Evolutionary conservation across 2,329 filamentous ascomycete species (phyloP).

Genomic region (Rhynchosporium graminicola): DNA sequence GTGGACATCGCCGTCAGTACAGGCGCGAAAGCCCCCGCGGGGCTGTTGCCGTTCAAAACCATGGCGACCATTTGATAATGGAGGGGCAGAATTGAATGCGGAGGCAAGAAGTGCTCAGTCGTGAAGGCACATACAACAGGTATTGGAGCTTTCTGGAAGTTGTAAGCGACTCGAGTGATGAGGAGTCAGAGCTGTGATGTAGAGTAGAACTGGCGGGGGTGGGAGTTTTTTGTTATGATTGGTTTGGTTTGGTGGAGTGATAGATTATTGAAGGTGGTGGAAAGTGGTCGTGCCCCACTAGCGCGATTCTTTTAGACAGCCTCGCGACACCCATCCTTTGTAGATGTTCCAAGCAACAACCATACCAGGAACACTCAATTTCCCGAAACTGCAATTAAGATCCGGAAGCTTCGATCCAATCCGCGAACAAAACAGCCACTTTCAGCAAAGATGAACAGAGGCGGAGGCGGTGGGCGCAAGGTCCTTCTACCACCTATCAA

Average conservation of each 20-base stretch:
- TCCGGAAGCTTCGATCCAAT: not conserved
- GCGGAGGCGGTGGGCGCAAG: slow-evolving; percentile 53
- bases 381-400: not conserved
- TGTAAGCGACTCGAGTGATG: not conserved
- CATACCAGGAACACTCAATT: not conserved
- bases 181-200: not conserved
- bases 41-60: slow-evolving; percentile 57
- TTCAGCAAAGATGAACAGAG: slow-evolving; percentile 40
- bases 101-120: slow-evolving; percentile 15
- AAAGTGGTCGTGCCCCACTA: slow-evolving; percentile 16
- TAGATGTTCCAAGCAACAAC: not conserved
- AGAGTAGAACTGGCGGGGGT: not conserved
- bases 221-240: slow-evolving; percentile 7
- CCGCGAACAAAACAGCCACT: not conserved
- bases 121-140: slow-evolving; percentile 21
- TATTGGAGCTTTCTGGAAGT: not conserved
- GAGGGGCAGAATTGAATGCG: slow-evolving; percentile 34
- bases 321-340: slow-evolving; percentile 3
- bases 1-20: slow-evolving; percentile 87
- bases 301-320: slow-evolving; percentile 16
- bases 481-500: slow-evolving; percentile 78
- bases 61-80: slow-evolving; percentile 38
- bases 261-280: too few species aligned
- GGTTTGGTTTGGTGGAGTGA: not conserved
- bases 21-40: slow-evolving; percentile 74